Percentiles rank a stretch among this genome's conserved stretches.
Evolutionary conservation across 768 basidiomycete species (phyloP).

Genomic region (Tylopilus intermedius): DNA sequence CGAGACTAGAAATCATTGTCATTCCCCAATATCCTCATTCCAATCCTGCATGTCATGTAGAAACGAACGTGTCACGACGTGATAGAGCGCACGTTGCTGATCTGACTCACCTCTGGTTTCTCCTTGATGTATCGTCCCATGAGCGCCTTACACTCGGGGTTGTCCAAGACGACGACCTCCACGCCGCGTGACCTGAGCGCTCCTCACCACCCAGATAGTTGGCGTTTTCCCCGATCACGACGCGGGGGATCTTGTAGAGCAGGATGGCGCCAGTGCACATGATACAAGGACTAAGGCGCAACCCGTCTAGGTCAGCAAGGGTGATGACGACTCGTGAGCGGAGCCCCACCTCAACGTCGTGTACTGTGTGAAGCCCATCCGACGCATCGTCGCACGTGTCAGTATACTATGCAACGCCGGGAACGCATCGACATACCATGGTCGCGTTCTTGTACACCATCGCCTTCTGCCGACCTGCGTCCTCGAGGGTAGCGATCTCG

Average conservation of each 20-base stretch:
- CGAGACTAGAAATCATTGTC: not conserved
- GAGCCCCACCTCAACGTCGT: not conserved
- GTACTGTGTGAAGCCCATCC: not conserved
- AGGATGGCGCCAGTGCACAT: slow-evolving; percentile 64
- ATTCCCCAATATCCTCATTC: slow-evolving; percentile 60
- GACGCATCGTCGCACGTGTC: no score
- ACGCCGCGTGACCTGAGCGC: slow-evolving; percentile 46
- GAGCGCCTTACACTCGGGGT: slow-evolving; percentile 47
- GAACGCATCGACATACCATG: not conserved
- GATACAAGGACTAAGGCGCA: slow-evolving; percentile 41
- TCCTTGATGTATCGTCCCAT: slow-evolving; percentile 54
- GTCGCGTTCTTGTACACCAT: slow-evolving; percentile 44
- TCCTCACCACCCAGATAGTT: slow-evolving; percentile 54
- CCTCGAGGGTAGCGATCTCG: slow-evolving; percentile 47
- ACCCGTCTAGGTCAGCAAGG: not conserved
- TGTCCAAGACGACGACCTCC: slow-evolving; percentile 46
- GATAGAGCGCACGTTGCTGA: slow-evolving; percentile 3
- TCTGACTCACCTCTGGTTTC: slow-evolving; percentile 44
- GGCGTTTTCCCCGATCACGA: slow-evolving; percentile 60
- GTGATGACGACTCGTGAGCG: not conserved
- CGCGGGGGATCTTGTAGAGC: slow-evolving; percentile 60
- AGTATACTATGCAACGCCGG: not conserved
- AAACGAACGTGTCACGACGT: slow-evolving; percentile 3
- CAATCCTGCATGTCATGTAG: slow-evolving; percentile 39
- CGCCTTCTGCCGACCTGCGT: slow-evolving; percentile 46